Evolutionary conservation across 768 basidiomycete genomes (phyloP), one percentile per base, ranked within the genome.

Genomic region (Vararia minispora): DNA sequence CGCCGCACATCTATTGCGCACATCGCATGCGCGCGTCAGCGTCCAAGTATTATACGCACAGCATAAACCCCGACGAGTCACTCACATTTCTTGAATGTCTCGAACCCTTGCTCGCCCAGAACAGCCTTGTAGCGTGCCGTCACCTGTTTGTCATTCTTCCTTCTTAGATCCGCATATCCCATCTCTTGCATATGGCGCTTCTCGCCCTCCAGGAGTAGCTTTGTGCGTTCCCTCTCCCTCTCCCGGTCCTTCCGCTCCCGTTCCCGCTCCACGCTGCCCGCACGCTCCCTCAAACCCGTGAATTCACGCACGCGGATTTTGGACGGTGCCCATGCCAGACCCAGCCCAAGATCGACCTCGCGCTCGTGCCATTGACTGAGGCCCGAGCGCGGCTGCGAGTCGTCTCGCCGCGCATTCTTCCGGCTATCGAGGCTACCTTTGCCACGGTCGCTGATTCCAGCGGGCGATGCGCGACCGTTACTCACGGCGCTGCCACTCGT

Each of bases 1-100:
- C 73, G 73, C 52, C 75, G 74, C 12, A 85, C 77, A 58, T 81
- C 82, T 85, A 44, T 6, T 31, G 2, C n/a, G n/a, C n/a, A n/a
- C n/a, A n/a, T n/a, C n/a, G n/a, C n/a, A n/a, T n/a, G n/a, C n/a
- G n/a, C n/a, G n/a, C n/a, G 21, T 5, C 27, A 35, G 7, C n/a
- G 26, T 17, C 5, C 28, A 16, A 33, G 17, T 6, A 29, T 21
- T 20, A 26, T 12, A 17, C 10, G 25, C 4, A 30, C 26, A 34
- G 17, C 11, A 17, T 20, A 6, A 6, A 28, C 25, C 18, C 6
- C 21, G 31, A 7, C 18, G 29, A 40, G 33, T 37, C 27, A 61
- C 77, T 58, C 54, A 84, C 84, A 85, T 52, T 64, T 74, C 57
- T 78, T 83, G 63, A 70, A 48, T 22, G 41, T 37, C 5, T 48